These are phyloP conservation scores for Marasmius sp. DNA, from an alignment of 1,284 basidiomycete species.

Conservation along the genomic window DNA sequence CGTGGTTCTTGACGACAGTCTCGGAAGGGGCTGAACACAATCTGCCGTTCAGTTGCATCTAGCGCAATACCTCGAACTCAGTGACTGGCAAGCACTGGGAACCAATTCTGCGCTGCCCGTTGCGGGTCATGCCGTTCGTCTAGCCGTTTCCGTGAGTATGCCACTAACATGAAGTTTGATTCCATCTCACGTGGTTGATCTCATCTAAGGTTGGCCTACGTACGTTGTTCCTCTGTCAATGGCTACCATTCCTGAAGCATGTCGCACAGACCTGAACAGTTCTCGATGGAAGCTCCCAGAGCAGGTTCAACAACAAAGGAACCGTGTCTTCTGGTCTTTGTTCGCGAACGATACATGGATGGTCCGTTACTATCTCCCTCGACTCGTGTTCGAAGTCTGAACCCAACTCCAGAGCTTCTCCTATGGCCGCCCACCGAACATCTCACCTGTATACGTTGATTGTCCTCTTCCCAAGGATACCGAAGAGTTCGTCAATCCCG, in stretches of 20 bases:
- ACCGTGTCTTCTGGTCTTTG: conserved; percentile 64
- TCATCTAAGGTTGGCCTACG: conserved; percentile 62
- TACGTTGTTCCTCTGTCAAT: conserved; percentile 32
- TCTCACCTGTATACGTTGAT: conserved; percentile 55
- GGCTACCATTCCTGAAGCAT: neutral
- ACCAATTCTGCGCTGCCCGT: conserved; percentile 53
- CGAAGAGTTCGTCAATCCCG: conserved; percentile 33
- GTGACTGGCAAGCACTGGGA: conserved; percentile 47
- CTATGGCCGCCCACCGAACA: conserved; percentile 60
- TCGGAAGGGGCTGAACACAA: neutral
- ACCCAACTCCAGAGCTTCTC: conserved; percentile 50
- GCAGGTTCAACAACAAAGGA: conserved; percentile 44
- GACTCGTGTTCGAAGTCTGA: neutral
- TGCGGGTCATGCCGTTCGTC: conserved; percentile 55
- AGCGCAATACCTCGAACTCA: conserved; percentile 57
- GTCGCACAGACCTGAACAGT: conserved; percentile 56
- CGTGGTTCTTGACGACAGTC: conserved; percentile 18
- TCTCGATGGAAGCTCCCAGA: conserved; percentile 56
- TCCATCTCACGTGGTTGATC: neutral
- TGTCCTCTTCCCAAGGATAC: conserved; percentile 50
- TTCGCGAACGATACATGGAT: conserved; percentile 58
- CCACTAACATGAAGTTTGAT: conserved; percentile 32
- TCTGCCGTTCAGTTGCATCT: conserved; percentile 17
- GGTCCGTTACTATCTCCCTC: conserved; percentile 34
- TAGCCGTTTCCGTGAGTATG: conserved; percentile 59